Percentiles rank a stretch among this genome's conserved stretches.
phyloP scores from a whole-genome alignment of 2,329 filamentous ascomycete species.

The Celoporthe dispersa region DNA sequence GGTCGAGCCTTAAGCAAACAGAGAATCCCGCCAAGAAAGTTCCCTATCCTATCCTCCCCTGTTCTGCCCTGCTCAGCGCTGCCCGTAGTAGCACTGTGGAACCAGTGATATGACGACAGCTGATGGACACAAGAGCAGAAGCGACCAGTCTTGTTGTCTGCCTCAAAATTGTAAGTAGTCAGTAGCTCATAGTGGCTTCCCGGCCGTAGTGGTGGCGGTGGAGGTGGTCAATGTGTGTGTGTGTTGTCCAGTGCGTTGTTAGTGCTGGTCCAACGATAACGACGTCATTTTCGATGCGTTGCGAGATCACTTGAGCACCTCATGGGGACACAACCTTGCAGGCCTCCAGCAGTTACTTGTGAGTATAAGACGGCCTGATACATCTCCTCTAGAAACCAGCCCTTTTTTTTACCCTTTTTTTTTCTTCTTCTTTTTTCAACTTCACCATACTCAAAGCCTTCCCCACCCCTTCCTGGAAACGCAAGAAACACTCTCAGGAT shows the following conservation, averaged over 20 bases:
- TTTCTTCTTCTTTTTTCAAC: too few relatives aligned
- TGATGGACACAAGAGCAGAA: too few relatives aligned
- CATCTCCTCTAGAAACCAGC: neutral
- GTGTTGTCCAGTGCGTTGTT: neutral
- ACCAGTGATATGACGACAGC: too few relatives aligned
- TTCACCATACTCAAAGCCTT: neutral
- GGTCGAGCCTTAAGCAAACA: too few relatives aligned
- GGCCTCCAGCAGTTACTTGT: constrained; percentile 2
- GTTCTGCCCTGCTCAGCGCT: too few relatives aligned
- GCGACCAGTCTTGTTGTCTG: too few relatives aligned
- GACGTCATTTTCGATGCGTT: constrained; percentile 29
- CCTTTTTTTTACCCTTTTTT: too few relatives aligned
- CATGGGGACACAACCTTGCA: neutral
- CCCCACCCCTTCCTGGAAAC: neutral
- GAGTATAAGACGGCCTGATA: constrained; percentile 25
- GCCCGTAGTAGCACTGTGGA: too few relatives aligned
- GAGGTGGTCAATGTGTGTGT: neutral
- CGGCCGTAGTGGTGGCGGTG: neutral
- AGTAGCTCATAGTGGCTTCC: constrained; percentile 11
- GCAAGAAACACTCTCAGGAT: neutral
- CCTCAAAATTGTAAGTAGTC: too few relatives aligned
- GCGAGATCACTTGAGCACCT: constrained; percentile 16
- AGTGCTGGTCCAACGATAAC: constrained; percentile 13
- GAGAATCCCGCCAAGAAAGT: too few relatives aligned
- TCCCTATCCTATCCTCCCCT: too few relatives aligned